These are phyloP conservation scores for Ophiobolus disseminans DNA, from an alignment of 2,329 filamentous ascomycete species.

Conservation along the genomic window DNA sequence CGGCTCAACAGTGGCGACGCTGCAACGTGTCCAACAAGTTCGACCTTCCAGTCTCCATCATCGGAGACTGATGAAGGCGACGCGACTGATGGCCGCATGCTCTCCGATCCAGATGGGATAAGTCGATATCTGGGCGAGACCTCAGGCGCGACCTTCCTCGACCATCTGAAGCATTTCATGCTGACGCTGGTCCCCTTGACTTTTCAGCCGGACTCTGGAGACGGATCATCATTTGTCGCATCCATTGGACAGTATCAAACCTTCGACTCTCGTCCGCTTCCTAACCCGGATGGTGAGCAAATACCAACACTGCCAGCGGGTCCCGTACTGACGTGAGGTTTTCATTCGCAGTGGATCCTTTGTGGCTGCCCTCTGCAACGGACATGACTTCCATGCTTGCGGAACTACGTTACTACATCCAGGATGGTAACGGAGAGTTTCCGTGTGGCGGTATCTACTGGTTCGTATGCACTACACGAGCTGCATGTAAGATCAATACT, in stretches of 20 bases:
- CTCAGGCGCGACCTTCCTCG: slow-evolving; percentile 36
- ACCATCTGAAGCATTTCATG: slow-evolving; percentile 37
- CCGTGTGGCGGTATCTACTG: slow-evolving; percentile 33
- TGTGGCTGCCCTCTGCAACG: slow-evolving; percentile 30
- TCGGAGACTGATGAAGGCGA: slow-evolving; percentile 18
- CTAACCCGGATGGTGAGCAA: slow-evolving; percentile 22
- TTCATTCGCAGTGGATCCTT: slow-evolving; percentile 19
- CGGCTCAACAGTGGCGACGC: slow-evolving; percentile 16
- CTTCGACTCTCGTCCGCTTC: slow-evolving; percentile 35
- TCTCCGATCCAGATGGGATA: slow-evolving; percentile 25
- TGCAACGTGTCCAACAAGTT: slow-evolving; percentile 8
- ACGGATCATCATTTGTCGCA: slow-evolving; percentile 28
- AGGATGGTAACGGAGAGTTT: slow-evolving; percentile 32
- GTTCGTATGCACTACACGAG: slow-evolving; percentile 4
- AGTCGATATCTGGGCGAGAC: slow-evolving; percentile 32
- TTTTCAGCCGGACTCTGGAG: slow-evolving; percentile 18
- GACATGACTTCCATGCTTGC: slow-evolving; percentile 31
- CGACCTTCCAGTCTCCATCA: slow-evolving; percentile 13
- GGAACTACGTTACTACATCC: slow-evolving; percentile 29
- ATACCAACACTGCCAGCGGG: not conserved
- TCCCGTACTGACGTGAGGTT: not conserved
- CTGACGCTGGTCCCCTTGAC: slow-evolving; percentile 26
- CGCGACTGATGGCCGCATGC: slow-evolving; percentile 22
- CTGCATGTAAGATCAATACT: not conserved
- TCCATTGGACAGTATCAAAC: slow-evolving; percentile 37